Conservation (phyloP, 2,329 filamentous ascomycete genomes). For the Ophiostoma ulmi region DNA sequence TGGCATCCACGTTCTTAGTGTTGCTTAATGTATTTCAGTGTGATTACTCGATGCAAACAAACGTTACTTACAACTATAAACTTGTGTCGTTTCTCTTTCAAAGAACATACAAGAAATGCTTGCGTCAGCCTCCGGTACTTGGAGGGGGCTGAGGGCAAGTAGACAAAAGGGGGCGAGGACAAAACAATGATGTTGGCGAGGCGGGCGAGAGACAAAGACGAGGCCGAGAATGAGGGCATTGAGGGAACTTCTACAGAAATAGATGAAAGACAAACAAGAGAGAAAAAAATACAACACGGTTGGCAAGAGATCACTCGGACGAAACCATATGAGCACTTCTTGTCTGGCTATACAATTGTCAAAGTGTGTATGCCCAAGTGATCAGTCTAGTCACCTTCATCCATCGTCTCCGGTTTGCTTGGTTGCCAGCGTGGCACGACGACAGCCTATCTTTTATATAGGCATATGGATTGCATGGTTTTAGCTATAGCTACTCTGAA, state of each 20-base stretch:
- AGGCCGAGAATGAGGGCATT: not conserved
- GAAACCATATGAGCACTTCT: not conserved
- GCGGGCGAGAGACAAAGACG: not conserved
- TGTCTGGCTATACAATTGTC: not conserved
- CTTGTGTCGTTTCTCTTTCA: not conserved
- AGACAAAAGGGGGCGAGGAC: not conserved
- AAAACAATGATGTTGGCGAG: not conserved
- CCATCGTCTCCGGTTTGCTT: not conserved
- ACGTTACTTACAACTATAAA: too few relatives aligned
- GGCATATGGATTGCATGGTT: not conserved
- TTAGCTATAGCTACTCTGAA: not conserved
- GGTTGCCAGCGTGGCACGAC: slow-evolving; percentile 16
- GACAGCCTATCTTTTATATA: slow-evolving; percentile 18
- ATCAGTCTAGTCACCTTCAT: not conserved
- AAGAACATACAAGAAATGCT: not conserved
- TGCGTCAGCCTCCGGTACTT: slow-evolving; percentile 20
- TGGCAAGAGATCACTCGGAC: not conserved
- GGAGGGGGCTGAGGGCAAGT: slow-evolving; percentile 14
- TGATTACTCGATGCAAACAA: not conserved
- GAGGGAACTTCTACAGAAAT: not conserved
- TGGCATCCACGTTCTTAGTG: not conserved
- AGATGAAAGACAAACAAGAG: not conserved
- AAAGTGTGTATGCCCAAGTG: not conserved
- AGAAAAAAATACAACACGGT: not conserved
- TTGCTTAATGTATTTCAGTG: not conserved